These are phyloP conservation scores for Spongospora subterranea DNA, from an alignment of 208 protist genomes.

Conservation along the genomic window DNA sequence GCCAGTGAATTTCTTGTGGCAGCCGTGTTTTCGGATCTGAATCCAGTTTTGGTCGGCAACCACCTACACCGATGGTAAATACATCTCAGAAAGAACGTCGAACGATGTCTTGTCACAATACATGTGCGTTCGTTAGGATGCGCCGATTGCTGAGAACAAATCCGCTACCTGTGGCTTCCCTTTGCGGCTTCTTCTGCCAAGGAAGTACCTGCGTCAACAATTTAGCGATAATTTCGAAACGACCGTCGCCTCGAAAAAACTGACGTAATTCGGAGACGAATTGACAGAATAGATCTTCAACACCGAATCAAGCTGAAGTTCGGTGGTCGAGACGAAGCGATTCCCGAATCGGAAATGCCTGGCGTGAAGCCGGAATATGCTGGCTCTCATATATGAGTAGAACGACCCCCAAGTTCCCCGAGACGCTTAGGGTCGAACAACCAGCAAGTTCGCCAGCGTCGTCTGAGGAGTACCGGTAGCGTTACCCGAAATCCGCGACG, in stretches of 20 bases:
- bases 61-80: no score
- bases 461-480: no score
- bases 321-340: background rate
- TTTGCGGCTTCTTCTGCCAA: conserved; percentile 66
- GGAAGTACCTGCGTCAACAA: conserved; percentile 43
- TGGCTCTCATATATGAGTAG: no score
- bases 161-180: conserved; percentile 64
- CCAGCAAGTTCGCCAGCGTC: no score
- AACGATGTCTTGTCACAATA: background rate
- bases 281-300: conserved; percentile 29
- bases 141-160: conserved; percentile 62
- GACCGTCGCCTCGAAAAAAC: background rate
- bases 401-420: no score
- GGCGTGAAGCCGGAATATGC: no score
- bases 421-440: no score
- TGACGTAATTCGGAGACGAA: conserved; percentile 50
- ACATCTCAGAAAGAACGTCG: background rate
- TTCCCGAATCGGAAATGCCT: no score
- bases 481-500: no score
- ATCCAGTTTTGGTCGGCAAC: conserved; percentile 60
- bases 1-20: conserved; percentile 56
- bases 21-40: conserved; percentile 63
- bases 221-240: background rate
- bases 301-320: background rate
- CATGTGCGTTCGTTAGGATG: conserved; percentile 69